Evolutionary conservation across 2,329 filamentous ascomycete genomes (phyloP), one percentile per base, ranked within the genome.

Genomic region (Neonectria coccinea): DNA sequence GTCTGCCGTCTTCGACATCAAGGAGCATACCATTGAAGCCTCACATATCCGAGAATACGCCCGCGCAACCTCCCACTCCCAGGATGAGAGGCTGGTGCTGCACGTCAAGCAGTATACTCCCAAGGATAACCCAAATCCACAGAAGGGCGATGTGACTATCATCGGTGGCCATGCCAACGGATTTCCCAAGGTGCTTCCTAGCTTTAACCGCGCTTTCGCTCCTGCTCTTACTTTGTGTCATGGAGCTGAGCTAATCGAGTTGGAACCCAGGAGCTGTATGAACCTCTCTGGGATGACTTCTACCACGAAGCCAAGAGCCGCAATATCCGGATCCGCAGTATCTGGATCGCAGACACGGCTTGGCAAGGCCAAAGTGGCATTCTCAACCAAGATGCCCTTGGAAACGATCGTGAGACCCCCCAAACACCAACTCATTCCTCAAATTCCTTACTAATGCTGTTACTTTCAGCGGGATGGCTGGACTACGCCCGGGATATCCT

Each of bases 291-390:
- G 92, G 92, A 95, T 64, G 93, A 97, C 56, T 82, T 97, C 2
- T 83, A 92, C 70, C 79, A 83, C 18, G 81, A 84, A 18, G 82
- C 89, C 6, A 85, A 86, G 68, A 76, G 79, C 14, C 81, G 84
- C 60, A 89, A 88, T 18, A 87, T 97, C 71, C 84, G 85, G 2
- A 92, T 98, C 72, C 88, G 93, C 62, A 84, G 87, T 66, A 94
- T 98, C 71, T 97, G 92, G 92, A 96, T 97, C 72, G 90, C 93
- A 66, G 95, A 98, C 80, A 88, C 92, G n/a, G 89, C 92, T 31
- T 90, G 93, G 76, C 92, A 97, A 81, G 94, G 94, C 39, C 84
- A 88, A 73, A 97, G 92, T 75, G 89, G 91, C 42, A 82, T 92
- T 11, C 75, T 97, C 45, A 98, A 97, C 77, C 91, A 94, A 78